Evolutionary conservation across 2,329 filamentous ascomycete species (phyloP).

Genomic region (Penicillium thymicola): DNA sequence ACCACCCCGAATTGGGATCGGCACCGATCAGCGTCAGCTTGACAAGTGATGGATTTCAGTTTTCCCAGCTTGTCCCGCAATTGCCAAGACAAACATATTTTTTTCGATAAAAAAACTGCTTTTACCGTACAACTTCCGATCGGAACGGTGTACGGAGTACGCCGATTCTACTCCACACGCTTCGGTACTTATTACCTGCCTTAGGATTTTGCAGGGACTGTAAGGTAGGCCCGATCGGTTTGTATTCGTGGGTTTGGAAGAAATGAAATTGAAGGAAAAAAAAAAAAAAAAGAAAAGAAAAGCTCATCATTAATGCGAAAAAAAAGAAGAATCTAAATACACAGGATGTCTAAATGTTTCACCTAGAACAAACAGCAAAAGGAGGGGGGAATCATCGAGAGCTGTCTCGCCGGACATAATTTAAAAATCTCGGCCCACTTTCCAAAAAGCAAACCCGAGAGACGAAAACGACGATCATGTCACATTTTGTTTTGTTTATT

Average conservation of each 20-base stretch:
- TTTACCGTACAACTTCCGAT: background rate
- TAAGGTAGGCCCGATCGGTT: background rate
- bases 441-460: background rate
- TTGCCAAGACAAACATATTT: background rate
- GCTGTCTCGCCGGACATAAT: background rate
- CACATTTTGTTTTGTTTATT: background rate
- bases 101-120: background rate
- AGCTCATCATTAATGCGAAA: constrained; percentile 4
- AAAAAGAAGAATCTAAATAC: constrained; percentile 1
- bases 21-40: background rate
- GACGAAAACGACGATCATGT: background rate
- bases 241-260: background rate
- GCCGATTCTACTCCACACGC: background rate
- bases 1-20: background rate
- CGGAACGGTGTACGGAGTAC: background rate
- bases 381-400: constrained; percentile 6
- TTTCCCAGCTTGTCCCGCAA: background rate
- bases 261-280: background rate
- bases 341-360: constrained; percentile 9
- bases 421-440: background rate
- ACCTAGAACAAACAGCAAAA: background rate
- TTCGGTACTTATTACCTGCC: background rate
- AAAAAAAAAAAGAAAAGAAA: background rate
- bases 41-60: background rate
- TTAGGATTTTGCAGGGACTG: background rate